Percentiles rank a stretch among this genome's conserved stretches.
These are phyloP conservation scores for Musa itinerans DNA, from an alignment of 176 grass and related monocot species.

Conservation along the genomic window DNA sequence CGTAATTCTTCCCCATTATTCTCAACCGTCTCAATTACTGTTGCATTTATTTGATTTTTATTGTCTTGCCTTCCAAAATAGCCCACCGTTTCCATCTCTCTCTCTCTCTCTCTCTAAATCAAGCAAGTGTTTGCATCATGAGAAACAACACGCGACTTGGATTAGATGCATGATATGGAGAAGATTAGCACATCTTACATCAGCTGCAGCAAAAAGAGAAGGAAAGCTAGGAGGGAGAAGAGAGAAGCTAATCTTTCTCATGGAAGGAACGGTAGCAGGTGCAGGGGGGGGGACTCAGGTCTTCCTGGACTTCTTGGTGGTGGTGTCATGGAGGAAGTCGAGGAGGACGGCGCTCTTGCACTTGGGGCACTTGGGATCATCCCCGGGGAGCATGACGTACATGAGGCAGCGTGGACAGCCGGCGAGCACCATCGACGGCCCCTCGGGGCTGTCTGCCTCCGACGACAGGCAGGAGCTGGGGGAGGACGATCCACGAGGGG, in stretches of 20 bases:
- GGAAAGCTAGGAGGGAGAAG: no score
- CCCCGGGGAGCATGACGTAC: slow-evolving; percentile 35
- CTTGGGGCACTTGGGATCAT: slow-evolving; percentile 34
- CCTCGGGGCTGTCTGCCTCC: slow-evolving; percentile 24
- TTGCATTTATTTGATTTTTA: neutral
- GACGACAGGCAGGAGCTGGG: slow-evolving; percentile 33
- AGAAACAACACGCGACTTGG: no score
- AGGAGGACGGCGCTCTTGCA: slow-evolving; percentile 36
- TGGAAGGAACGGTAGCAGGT: no score
- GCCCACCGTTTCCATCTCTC: no score
- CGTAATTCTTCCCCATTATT: neutral
- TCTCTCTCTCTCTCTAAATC: no score
- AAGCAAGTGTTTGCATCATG: no score
- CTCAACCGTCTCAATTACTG: neutral
- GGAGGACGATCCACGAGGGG: slow-evolving; percentile 3
- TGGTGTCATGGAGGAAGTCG: slow-evolving; percentile 21
- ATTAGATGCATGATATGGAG: no score
- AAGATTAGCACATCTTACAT: no score
- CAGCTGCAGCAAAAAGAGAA: no score
- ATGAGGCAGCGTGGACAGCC: slow-evolving; percentile 36
- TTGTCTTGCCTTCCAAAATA: no score
- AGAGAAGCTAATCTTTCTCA: no score
- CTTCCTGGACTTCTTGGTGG: slow-evolving; percentile 31
- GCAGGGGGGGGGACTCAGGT: neutral
- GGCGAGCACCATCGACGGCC: slow-evolving; percentile 33